A percentile compares a stretch with the other conserved stretches of the same genome.
phyloP scores from a whole-genome alignment of 257 asterid genomes.

The Ilex aquifolium region DNA sequence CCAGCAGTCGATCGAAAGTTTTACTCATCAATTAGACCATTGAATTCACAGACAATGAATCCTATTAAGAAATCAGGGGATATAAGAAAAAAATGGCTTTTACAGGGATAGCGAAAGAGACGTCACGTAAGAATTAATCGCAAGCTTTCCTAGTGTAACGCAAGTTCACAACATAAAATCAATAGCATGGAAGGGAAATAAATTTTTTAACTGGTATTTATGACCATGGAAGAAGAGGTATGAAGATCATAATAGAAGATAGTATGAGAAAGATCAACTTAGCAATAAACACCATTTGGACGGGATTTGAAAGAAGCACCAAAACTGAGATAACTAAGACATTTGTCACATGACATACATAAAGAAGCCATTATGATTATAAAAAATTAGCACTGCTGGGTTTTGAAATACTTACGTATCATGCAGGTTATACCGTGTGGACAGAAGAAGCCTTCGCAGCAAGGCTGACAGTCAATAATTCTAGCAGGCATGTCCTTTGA shows the following conservation, averaged over 20 bases:
- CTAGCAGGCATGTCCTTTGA: constrained; percentile 55
- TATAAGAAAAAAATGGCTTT: no score
- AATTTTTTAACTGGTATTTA: no score
- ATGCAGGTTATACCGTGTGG: constrained; percentile 98
- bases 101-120: no score
- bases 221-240: no score
- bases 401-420: constrained; percentile 70
- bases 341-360: background rate
- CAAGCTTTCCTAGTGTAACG: no score
- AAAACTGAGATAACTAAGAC: background rate
- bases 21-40: background rate
- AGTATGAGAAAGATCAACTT: background rate
- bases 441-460: constrained; percentile 96
- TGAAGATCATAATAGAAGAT: no score
- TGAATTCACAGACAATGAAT: no score
- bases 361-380: background rate
- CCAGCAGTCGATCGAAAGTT: background rate
- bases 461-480: constrained; percentile 52
- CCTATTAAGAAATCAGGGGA: no score
- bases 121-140: no score
- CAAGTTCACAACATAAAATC: no score
- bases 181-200: no score
- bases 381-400: background rate
- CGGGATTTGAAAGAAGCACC: constrained; percentile 1
- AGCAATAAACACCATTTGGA: background rate